Evolutionary conservation across 225 moss, liverwort and hornwort genomes (phyloP).

Genomic region (Antitrichia curtipendula): DNA sequence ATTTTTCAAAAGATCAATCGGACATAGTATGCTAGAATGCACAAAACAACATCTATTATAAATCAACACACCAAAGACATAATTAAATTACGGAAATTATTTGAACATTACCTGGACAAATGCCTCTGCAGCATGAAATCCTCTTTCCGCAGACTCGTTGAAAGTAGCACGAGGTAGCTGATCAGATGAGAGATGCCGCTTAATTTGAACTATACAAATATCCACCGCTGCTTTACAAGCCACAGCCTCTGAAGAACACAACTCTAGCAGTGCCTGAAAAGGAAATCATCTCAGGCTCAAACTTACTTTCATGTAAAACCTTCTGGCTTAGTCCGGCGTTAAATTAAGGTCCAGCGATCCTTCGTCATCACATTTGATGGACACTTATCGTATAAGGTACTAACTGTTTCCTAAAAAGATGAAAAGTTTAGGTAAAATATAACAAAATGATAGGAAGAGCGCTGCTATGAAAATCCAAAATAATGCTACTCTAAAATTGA

Average conservation of each 20-base stretch:
- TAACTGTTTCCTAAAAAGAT: not conserved
- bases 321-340: not conserved
- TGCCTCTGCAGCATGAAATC: slow-evolving; percentile 82
- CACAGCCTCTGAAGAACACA: slow-evolving; percentile 76
- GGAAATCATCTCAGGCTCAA: not conserved
- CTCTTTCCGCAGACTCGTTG: slow-evolving; percentile 74
- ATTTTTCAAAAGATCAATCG: not conserved
- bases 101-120: slow-evolving; percentile 63
- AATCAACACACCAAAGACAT: not conserved
- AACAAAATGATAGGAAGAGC: not conserved
- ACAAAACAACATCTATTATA: not conserved
- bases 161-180: slow-evolving; percentile 74
- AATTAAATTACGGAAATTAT: not conserved
- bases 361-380: not conserved
- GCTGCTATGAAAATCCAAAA: not conserved
- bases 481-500: not conserved
- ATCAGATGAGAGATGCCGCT: slow-evolving; percentile 56
- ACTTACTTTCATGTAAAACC: not conserved
- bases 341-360: not conserved
- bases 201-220: slow-evolving; percentile 65
- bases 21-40: not conserved
- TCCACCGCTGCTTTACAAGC: slow-evolving; percentile 85
- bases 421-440: not conserved
- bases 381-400: not conserved
- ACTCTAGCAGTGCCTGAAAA: slow-evolving; percentile 76